phyloP scores from a whole-genome alignment of 164 flowering plant genomes.

The Stephania japonica region DNA sequence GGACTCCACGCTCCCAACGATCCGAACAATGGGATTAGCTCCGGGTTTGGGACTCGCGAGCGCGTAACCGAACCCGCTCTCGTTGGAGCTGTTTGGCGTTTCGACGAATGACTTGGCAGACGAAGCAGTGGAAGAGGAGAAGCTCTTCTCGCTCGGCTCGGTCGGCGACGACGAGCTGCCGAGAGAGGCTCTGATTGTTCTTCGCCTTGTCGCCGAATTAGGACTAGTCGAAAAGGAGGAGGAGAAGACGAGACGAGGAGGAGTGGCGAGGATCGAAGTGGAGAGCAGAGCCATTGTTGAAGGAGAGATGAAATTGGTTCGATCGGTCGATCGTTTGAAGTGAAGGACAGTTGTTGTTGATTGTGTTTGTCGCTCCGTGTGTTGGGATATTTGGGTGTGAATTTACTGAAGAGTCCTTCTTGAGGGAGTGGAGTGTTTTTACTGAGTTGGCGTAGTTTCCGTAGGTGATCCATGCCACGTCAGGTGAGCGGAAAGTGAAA shows the following conservation, averaged over 20 bases:
- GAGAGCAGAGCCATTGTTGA: constrained; percentile 23
- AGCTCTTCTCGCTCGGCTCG: constrained; percentile 10
- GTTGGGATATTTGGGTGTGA: not conserved
- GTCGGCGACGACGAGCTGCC: constrained; percentile 23
- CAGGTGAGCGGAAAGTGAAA: no score
- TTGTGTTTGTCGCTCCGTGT: not conserved
- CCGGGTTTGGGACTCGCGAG: constrained; percentile 25
- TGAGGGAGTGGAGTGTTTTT: not conserved
- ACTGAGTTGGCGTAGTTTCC: no score
- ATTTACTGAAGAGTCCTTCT: not conserved
- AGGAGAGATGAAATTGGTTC: not conserved
- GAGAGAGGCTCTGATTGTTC: constrained; percentile 16
- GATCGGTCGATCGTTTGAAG: not conserved
- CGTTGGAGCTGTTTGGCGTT: constrained; percentile 18
- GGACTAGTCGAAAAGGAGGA: not conserved
- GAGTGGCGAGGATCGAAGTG: constrained; percentile 19
- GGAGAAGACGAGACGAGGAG: constrained; percentile 19
- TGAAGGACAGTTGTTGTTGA: not conserved
- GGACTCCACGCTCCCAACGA: constrained; percentile 53
- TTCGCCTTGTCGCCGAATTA: not conserved
- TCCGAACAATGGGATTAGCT: constrained; percentile 25
- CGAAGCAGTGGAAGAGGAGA: constrained; percentile 6
- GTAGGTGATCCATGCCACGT: no score
- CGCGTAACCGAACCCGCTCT: constrained; percentile 29
- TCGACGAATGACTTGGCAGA: constrained; percentile 13